phyloP scores from a whole-genome alignment of 768 basidiomycete genomes.

The Agaricus blazei region DNA sequence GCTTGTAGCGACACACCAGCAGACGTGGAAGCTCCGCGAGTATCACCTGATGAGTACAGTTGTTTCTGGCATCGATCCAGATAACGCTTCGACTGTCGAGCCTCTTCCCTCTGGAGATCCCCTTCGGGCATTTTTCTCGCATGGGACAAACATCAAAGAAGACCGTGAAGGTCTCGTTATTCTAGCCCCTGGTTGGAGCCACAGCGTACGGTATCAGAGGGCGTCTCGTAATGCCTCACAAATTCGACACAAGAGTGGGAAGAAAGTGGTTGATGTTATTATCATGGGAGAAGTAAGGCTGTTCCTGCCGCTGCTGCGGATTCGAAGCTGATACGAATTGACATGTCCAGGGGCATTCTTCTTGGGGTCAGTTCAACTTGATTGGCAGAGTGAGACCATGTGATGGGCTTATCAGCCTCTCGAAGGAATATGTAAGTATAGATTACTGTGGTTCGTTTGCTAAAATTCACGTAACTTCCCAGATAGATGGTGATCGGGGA shows the following conservation, averaged over 20 bases:
- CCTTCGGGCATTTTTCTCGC: constrained; percentile 55
- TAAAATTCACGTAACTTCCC: constrained; percentile 4
- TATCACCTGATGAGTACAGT: constrained; percentile 47
- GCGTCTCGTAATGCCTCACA: constrained; percentile 9
- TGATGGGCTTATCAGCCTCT: constrained; percentile 76
- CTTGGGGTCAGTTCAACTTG: constrained; percentile 85
- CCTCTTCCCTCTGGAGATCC: constrained; percentile 57
- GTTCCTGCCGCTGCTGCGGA: background rate
- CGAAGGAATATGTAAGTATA: constrained; percentile 75
- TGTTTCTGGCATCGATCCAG: constrained; percentile 29
- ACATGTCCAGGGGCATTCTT: constrained; percentile 69
- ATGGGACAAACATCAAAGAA: constrained; percentile 46
- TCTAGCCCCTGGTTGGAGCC: constrained; percentile 33
- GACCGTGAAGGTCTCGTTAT: constrained; percentile 41
- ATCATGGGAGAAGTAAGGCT: constrained; percentile 64
- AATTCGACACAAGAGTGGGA: constrained; percentile 11
- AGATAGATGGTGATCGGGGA: constrained; percentile 72
- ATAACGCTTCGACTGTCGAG: constrained; percentile 18
- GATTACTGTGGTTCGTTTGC: constrained; percentile 8
- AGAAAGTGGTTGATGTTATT: constrained; percentile 47
- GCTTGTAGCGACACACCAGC: constrained; percentile 76
- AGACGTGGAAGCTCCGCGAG: constrained; percentile 86
- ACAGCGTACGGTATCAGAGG: constrained; percentile 26
- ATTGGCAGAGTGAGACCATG: constrained; percentile 74
- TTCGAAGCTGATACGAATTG: constrained; percentile 1